Evolutionary conservation across 2,329 filamentous ascomycete genomes (phyloP), one percentile per base, ranked within the genome.

Genomic region (Alternaria alternata): DNA sequence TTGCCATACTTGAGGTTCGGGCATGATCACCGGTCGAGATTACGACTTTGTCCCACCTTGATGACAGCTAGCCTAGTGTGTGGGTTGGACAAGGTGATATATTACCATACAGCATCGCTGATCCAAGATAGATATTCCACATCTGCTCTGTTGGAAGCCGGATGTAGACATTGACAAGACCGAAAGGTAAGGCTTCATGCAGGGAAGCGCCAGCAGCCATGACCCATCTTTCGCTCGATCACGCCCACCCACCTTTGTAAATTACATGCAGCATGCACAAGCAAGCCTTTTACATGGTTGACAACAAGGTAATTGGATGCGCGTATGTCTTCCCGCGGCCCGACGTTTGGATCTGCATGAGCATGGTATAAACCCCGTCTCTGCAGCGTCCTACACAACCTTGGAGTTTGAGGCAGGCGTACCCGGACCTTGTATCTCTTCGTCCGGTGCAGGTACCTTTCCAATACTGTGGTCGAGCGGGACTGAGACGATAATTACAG

Each of bases 261-360:
- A 66, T 69, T 67, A 62, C 57, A 51, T 69, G 62, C 65, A 70
- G 51, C 55, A 63, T 75, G 72, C 70, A 74, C 56, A 65, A 66
- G 58, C 72, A 73, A 65, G 69, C 63, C 67, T 59, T 58, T 57
- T 57, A 62, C 66, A 69, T 67, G 49, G 62, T 54, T 57, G 48
- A 55, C 44, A 43, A 12, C 51, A 54, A 55, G 30, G 46, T 52
- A 44, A 75, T 71, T 71, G 66, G 72, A 61, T 39, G 68, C 72
- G 75, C 74, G 75, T 72, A 75, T 65, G 61, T 58, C 20, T 42
- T 70, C 67, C 75, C 71, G 68, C 72, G 71, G 71, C 66, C 74
- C 75, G 71, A 61, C 64, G 67, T 67, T 66, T 75, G 55, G 75
- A 77, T 75, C 75, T 77, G 75, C 75, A 75, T 66, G 69, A 67